Evolutionary conservation across 805 yeast genomes (phyloP), one percentile per base, ranked within the genome.

Genomic region (Nematodospora valgi): DNA sequence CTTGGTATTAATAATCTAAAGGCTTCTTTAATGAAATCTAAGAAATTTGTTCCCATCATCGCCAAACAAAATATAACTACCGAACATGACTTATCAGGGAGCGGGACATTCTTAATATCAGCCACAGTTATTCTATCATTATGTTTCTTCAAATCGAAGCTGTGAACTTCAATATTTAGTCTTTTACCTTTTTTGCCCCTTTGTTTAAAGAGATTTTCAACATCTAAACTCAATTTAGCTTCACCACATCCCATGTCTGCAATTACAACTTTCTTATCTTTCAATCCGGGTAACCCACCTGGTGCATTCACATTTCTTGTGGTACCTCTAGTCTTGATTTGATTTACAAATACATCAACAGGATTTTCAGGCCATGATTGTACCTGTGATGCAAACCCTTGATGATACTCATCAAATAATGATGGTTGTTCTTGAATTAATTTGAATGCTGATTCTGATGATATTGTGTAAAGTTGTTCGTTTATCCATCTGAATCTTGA

Each of bases 181-280:
- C 65, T 58, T 20, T 54, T 54, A 28, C 68, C 71, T 29, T 46
- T 51, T 18, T 52, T 56, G 13, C 18, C 22, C 37, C 49, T 47
- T 26, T 54, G 38, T 32, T 62, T 62, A 47, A 74, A 74, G 18
- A 30, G 23, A 7, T 72, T 68, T 33, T 67, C 67, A 33, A 86
- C 72, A 47, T 87, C 85, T 25, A 69, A 59, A 1, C 96, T 80
- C 30, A 93, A 71, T 49, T 85, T 84, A 0, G 98, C 98, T 59
- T 93, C 98, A 37, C 98, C 99, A 59, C 98, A 93, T 8, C 98
- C 99, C 98, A 93, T 91, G 63, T 93, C 98, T 0, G 98, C 97
- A 40, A 93, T 74, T 3, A 84, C 87, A 23, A 91, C 79, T 18
- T 35, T 20, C 40, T 73, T 72, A 37, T 77, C 78, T 32, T 60